Evolutionary conservation across 306 rosid genomes (phyloP), one percentile per base, ranked within the genome.

Genomic region (Pachyrhizus erosus): DNA sequence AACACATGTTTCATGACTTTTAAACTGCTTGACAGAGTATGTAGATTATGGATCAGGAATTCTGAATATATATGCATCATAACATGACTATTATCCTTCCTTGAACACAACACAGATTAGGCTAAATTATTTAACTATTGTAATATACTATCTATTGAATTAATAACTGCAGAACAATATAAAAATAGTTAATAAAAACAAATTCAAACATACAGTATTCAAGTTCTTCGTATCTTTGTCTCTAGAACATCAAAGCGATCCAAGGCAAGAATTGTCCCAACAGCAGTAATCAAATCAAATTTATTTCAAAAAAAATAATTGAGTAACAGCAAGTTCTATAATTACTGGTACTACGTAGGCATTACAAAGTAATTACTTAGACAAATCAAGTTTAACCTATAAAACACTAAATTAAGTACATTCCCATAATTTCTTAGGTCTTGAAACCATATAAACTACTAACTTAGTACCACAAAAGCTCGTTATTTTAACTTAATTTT

Each of bases 181-280:
- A 27, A 27, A 27, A 27, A 27, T 13, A 21, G 14, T 57, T 17
- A 33, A 73, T 11, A 20, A 74, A 46, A 15, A 4, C 17, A 46
- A 46, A 46, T 46, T 46, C 3, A 21, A 55, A 58, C n/a, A 23
- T 58, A 24, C 66, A 4, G n/a, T 58, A 58, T 58, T 11, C n/a
- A 58, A 58, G 34, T 58, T 23, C 58, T 52, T 54, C 27, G 13
- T 54, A 6, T 2, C 61, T 7, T 20, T 58, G 34, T 24, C n/a
- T 12, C 66, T 12, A 12, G n/a, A 23, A 58, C 34, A 11, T 10
- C 34, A 74, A 75, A 67, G 15, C 43, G 20, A 13, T 54, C 70
- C 37, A 51, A n/a, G 18, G 81, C 81, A 75, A 82, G 76, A 66
- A 54, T 39, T 27, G 76, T 26, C 3, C 85, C 69, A 37, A 73